phyloP scores from a whole-genome alignment of 225 moss, liverwort and hornwort genomes.

The Marchantia paleacea region DNA sequence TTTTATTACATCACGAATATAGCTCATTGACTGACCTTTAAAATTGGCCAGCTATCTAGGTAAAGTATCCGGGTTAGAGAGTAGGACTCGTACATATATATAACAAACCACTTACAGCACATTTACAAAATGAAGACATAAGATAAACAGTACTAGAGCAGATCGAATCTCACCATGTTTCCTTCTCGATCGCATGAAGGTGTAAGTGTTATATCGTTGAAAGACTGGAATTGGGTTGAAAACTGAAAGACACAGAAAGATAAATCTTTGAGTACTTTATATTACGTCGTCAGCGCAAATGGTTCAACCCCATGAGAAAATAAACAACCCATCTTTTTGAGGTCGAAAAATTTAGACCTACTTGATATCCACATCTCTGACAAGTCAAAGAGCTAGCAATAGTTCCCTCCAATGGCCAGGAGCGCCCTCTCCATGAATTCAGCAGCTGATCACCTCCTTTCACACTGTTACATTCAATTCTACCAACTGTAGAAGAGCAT shows the following conservation, averaged over 20 bases:
- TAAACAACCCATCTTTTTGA: not conserved
- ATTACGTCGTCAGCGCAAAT: not conserved
- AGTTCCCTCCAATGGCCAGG: constrained; percentile 94
- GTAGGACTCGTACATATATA: too few relatives aligned
- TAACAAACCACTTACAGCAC: not conserved
- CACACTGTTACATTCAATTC: not conserved
- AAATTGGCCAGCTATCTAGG: not conserved
- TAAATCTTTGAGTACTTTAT: not conserved
- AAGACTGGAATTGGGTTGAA: constrained; percentile 80
- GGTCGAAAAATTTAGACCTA: constrained; percentile 12
- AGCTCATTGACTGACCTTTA: not conserved
- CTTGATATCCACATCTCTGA: constrained; percentile 84
- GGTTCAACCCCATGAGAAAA: not conserved
- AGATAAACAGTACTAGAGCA: not conserved
- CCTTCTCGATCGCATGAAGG: constrained; percentile 66
- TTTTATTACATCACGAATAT: not conserved
- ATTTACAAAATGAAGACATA: not conserved
- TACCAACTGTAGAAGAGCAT: not conserved
- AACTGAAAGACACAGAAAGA: constrained; percentile 51
- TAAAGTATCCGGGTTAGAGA: not conserved
- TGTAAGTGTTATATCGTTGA: constrained; percentile 80
- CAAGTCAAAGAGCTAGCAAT: constrained; percentile 85
- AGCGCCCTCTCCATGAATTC: constrained; percentile 58
- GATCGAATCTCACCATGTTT: constrained; percentile 52
- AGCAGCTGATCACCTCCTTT: constrained; percentile 44